These are phyloP conservation scores for Flaveria sonorensis DNA, from an alignment of 129 eudicot species.

Conservation along the genomic window DNA sequence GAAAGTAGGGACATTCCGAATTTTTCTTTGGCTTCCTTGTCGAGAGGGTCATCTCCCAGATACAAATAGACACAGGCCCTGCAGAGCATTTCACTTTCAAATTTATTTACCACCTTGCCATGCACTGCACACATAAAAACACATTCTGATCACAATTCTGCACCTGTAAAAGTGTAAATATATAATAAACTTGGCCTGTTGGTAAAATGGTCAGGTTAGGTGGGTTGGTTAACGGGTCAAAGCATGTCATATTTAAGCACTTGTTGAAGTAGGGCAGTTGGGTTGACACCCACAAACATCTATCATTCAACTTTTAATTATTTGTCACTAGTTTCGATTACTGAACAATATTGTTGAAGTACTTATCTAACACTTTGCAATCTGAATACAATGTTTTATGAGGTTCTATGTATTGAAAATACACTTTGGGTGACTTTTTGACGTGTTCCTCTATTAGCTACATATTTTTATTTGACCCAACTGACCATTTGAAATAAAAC, in stretches of 20 bases:
- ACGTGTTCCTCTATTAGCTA: background rate
- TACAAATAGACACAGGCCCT: conserved; percentile 58
- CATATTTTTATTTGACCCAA: background rate
- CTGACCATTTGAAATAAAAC: background rate
- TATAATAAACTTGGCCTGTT: background rate
- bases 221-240: conserved; percentile 5
- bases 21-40: conserved; percentile 65
- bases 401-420: background rate
- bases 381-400: background rate
- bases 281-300: background rate
- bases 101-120: conserved; percentile 59
- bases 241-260: background rate
- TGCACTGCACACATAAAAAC: conserved; percentile 47
- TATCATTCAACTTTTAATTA: background rate
- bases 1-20: conserved; percentile 57
- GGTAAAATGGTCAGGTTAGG: background rate
- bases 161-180: background rate
- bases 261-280: background rate
- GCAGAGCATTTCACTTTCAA: conserved; percentile 62
- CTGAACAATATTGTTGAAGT: background rate
- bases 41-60: conserved; percentile 70
- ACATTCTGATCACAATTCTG: background rate
- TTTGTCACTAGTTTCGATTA: background rate
- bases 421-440: conserved; percentile 1
- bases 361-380: background rate